phyloP scores from a whole-genome alignment of 78 protist genomes.

The Polysphondylium violaceum region DNA sequence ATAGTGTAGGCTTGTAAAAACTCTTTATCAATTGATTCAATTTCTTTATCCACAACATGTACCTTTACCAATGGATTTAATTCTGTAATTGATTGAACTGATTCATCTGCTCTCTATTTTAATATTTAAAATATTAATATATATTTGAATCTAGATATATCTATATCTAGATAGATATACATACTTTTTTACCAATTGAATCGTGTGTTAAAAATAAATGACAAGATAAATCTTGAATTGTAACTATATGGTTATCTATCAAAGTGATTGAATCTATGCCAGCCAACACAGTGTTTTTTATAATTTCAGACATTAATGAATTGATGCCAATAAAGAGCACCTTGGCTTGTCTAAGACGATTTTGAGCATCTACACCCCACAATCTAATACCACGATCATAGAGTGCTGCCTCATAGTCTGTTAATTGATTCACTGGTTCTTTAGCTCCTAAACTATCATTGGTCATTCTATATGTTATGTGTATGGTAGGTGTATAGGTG shows the following conservation, averaged over 20 bases:
- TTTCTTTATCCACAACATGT: not conserved
- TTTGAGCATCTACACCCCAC: conserved; percentile 90
- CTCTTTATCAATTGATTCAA: conserved; percentile 34
- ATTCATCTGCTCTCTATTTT: conserved; percentile 75
- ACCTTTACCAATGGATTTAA: conserved; percentile 88
- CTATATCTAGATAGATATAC: not conserved
- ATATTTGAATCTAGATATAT: not conserved
- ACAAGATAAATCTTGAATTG: conserved; percentile 72
- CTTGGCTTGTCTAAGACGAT: conserved; percentile 49
- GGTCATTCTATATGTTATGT: too few species aligned
- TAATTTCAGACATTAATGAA: conserved; percentile 93
- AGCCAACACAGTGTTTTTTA: conserved; percentile 96
- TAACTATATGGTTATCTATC: conserved; percentile 75
- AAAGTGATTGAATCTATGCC: conserved; percentile 94
- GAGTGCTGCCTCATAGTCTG: conserved; percentile 80
- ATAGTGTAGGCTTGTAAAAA: conserved; percentile 36
- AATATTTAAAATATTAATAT: not conserved
- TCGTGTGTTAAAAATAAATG: conserved; percentile 50
- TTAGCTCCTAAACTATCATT: too few species aligned
- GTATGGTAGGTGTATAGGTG: too few species aligned
- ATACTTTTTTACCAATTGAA: conserved; percentile 71
- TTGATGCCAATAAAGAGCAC: conserved; percentile 93
- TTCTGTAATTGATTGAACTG: conserved; percentile 54
- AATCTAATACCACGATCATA: conserved; percentile 87
- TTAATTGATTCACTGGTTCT: not conserved